Conservation (phyloP, 352 stramenopile genomes). For the Pythium brachiatum region DNA sequence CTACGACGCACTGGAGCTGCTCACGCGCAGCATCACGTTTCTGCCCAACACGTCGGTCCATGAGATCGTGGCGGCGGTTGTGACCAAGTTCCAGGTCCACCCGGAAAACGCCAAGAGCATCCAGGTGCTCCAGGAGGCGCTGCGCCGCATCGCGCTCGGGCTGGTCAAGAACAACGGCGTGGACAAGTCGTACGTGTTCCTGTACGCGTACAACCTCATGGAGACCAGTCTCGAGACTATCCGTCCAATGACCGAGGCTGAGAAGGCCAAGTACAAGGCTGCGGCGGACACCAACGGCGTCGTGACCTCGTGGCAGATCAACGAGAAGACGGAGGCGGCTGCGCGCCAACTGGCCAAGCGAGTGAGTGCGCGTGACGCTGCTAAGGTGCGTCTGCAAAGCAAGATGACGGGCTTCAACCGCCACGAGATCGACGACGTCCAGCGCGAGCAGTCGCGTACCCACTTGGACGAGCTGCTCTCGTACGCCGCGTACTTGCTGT, state of each 20-base stretch:
- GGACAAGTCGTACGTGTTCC: conserved; percentile 80
- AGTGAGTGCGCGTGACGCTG: conserved; percentile 48
- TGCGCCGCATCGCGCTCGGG: conserved; percentile 78
- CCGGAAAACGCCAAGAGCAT: conserved; percentile 56
- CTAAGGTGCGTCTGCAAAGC: conserved; percentile 55
- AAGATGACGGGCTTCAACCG: conserved; percentile 84
- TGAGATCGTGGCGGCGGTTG: conserved; percentile 61
- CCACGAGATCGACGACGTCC: conserved; percentile 47
- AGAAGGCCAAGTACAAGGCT: conserved; percentile 61
- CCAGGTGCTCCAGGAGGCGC: conserved; percentile 59
- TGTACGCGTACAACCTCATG: conserved; percentile 86
- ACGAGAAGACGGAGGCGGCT: conserved; percentile 68
- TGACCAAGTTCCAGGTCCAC: conserved; percentile 71
- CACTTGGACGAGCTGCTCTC: conserved; percentile 85
- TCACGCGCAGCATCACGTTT: conserved; percentile 82
- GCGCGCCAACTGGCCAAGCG: conserved; percentile 60
- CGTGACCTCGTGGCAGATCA: conserved; percentile 67
- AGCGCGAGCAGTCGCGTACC: conserved; percentile 42
- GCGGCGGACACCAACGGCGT: conserved; percentile 30
- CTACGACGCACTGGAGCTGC: conserved; percentile 75
- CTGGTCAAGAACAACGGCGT: conserved; percentile 82
- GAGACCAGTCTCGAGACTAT: conserved; percentile 70
- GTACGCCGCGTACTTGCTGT: conserved; percentile 79
- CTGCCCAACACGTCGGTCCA: conserved; percentile 83
- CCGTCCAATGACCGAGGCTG: conserved; percentile 55